Evolutionary conservation across 371 early-diverging fungal species (phyloP), one percentile per base, ranked within the genome.

Genomic region (Mucor irregularis): DNA sequence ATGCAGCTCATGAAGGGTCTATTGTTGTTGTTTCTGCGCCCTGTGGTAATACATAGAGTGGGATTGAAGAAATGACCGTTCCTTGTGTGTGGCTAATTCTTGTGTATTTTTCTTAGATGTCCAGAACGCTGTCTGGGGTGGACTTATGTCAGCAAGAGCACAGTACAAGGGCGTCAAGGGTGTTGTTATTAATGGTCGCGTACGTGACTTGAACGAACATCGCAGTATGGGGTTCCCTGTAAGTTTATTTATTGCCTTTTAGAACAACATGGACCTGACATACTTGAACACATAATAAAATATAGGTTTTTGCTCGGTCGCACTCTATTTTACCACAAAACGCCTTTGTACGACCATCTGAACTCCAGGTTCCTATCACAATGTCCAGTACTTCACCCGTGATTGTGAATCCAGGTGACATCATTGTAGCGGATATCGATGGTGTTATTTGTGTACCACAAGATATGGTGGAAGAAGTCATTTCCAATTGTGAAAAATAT

Each of bases 41-140:
- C 19, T 45, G 74, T 44, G 69, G 73, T 62, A 67, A 64, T n/a
- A n/a, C n/a, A n/a, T n/a, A n/a, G n/a, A 52, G 35, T 19, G 25
- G 39, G 22, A 35, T 31, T 34, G 30, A 4, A 33, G 11, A 3
- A 1, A 33, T 29, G 10, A 8, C 17, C n/a, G 19, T n/a, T n/a
- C n/a, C n/a, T n/a, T n/a, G n/a, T n/a, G n/a, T n/a, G n/a, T n/a
- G n/a, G n/a, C n/a, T n/a, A n/a, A n/a, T n/a, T n/a, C n/a, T n/a
- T n/a, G n/a, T n/a, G n/a, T n/a, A n/a, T n/a, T n/a, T n/a, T n/a
- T n/a, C n/a, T n/a, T 58, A 78, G 78, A 61, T 42, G 71, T 73
- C 25, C 78, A 80, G 44, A 90, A 91, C 58, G 93, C 91, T 9
- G 85, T 88, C 17, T 92, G 89, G 86, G 94, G 94, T 14, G 92